Conservation (phyloP, 371 early-diverging fungal species). For the Fennellomyces sp. region DNA sequence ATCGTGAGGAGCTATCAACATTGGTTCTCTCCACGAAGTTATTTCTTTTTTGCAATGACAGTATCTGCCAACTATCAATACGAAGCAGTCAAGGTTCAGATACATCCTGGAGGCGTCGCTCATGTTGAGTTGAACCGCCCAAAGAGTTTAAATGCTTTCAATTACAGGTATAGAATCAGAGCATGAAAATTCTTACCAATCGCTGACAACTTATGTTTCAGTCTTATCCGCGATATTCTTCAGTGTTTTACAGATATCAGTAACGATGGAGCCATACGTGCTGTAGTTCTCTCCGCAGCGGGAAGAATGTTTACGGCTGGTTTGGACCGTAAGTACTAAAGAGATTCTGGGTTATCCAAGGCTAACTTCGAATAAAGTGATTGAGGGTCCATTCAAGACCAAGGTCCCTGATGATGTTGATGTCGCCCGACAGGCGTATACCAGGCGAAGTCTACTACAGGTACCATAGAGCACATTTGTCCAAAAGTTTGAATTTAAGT, state of each 20-base stretch:
- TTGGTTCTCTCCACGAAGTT: background rate
- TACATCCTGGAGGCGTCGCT: constrained; percentile 65
- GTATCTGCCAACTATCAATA: constrained; percentile 42
- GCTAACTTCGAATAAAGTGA: too few relatives aligned
- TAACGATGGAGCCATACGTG: constrained; percentile 63
- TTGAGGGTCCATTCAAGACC: background rate
- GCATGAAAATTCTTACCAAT: too few relatives aligned
- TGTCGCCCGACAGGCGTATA: background rate
- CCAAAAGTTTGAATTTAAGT: too few relatives aligned
- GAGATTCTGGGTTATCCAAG: too few relatives aligned
- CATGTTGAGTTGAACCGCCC: constrained; percentile 88
- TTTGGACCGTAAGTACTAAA: constrained; percentile 80
- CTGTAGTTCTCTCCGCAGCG: constrained; percentile 75
- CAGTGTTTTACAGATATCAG: constrained; percentile 55
- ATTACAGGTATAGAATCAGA: too few relatives aligned
- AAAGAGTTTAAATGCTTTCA: too few relatives aligned
- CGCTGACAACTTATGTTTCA: too few relatives aligned
- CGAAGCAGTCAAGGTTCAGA: constrained; percentile 62
- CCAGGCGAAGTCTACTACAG: background rate
- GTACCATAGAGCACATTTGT: background rate
- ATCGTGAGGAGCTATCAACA: too few relatives aligned
- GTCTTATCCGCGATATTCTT: constrained; percentile 29
- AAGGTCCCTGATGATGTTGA: background rate
- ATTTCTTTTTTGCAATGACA: background rate
- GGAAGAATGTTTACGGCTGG: constrained; percentile 87